phyloP scores from a whole-genome alignment of 1,284 basidiomycete species.

The Cryptococcus amylolentus region DNA sequence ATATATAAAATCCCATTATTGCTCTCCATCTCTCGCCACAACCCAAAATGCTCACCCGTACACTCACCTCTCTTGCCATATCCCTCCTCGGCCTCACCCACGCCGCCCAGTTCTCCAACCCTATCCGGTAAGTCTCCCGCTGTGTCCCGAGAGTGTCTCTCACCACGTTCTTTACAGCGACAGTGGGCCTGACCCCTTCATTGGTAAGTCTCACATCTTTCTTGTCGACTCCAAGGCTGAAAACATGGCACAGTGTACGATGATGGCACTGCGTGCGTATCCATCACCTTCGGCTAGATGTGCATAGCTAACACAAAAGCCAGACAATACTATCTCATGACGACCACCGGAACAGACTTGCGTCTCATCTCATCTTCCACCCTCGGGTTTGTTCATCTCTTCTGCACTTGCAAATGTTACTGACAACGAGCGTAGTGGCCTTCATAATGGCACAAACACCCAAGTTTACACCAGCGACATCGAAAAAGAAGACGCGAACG shows the following conservation, averaged over 20 bases:
- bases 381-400: constrained; percentile 8
- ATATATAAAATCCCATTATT: too few relatives aligned
- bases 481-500: neutral
- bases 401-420: neutral
- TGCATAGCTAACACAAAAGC: neutral
- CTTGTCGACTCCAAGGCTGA: neutral
- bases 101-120: constrained; percentile 11
- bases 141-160: too few relatives aligned
- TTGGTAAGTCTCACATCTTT: constrained; percentile 6
- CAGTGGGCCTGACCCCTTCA: constrained; percentile 15
- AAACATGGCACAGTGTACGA: constrained; percentile 7
- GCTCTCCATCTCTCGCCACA: too few relatives aligned
- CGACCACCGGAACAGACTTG: constrained; percentile 10
- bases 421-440: constrained; percentile 4
- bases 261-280: constrained; percentile 10
- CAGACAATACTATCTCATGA: constrained; percentile 12
- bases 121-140: constrained; percentile 8
- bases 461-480: constrained; percentile 6
- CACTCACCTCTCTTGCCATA: neutral
- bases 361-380: constrained; percentile 14
- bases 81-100: neutral
- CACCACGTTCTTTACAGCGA: neutral
- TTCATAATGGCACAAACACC: constrained; percentile 4
- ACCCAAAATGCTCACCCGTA: too few relatives aligned
- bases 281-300: neutral